Base-by-base conservation (phyloP, 371 early-diverging fungal genomes). In the Phascolomyces articulosus region DNA sequence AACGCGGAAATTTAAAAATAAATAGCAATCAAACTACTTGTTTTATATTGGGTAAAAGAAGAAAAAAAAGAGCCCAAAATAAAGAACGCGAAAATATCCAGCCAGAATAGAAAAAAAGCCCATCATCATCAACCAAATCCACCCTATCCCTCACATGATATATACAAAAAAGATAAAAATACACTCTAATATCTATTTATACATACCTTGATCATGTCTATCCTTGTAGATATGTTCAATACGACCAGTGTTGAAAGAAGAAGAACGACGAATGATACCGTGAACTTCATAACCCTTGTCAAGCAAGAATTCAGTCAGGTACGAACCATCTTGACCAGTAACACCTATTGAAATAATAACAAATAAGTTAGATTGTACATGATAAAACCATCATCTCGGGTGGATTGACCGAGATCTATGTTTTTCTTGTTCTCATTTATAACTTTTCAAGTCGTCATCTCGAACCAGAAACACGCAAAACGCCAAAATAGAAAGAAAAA, bases 321-420 rank as follows among this genome's bases (percentile, higher is more conserved):
- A 93, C 27, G 86, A 86, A 48, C 93, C 93, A 69, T 91, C 93
- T 72, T 92, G 93, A 44, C 93, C 93, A 61, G 91, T 92, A 65
- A 92, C 90, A 72, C 91, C 91, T 87, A 47, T 15, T 11, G 7
- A 20, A 47, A 11, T 18, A 8, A 20, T 6, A 6, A 6, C 6
- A 11, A 11, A 20, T 47, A 4, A 47, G 47, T n/a, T 47, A n/a
- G 11, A 18, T 6, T 47, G 47, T 18, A 20, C 47, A 18, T 11
- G 47, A 18, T 13, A 4, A 6, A 7, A 20, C 31, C 56, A 56
- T 56, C 56, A 56, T 56, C 56, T 56, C 56, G 56, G 3, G 10
- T 13, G 4, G 29, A 56, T 23, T 56, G 31, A 56, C 34, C 56
- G 57, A 57, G 23, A 38, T 57, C 40, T 21, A 16, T 8, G 13